Percentiles rank a stretch among this genome's conserved stretches.
Conservation (phyloP, 345 rosid species). For the Gossypium rotundifolium region DNA sequence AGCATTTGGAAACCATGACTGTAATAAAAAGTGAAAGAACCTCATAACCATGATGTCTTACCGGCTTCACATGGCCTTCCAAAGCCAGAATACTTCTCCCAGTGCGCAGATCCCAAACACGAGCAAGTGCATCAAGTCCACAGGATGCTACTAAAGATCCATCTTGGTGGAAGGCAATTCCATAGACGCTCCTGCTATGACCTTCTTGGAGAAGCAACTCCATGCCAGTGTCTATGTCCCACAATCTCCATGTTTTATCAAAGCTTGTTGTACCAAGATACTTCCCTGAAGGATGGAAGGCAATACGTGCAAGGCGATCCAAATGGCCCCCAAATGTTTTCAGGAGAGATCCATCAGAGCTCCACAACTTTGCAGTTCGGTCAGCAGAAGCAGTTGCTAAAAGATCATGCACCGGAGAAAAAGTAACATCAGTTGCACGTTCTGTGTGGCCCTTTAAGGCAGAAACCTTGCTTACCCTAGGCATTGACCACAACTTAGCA, state of each 20-base stretch:
- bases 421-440: constrained; percentile 86
- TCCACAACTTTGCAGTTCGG: constrained; percentile 91
- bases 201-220: constrained; percentile 98
- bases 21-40: background rate
- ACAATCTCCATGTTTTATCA: constrained; percentile 97
- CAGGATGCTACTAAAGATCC: constrained; percentile 91
- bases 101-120: constrained; percentile 98
- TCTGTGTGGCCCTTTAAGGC: constrained; percentile 81
- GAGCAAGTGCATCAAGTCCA: constrained; percentile 82
- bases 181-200: constrained; percentile 87
- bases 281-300: constrained; percentile 92
- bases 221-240: constrained; percentile 76
- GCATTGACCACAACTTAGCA: constrained; percentile 87
- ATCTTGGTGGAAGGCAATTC: constrained; percentile 86
- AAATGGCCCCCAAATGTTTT: constrained; percentile 79
- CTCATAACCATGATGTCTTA: constrained; percentile 19
- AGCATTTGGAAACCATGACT: background rate
- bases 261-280: constrained; percentile 90
- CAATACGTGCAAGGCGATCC: constrained; percentile 87
- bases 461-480: constrained; percentile 48
- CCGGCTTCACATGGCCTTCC: constrained; percentile 95
- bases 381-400: constrained; percentile 98
- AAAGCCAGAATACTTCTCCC: constrained; percentile 83
- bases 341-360: constrained; percentile 67
- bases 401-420: constrained; percentile 63